Evolutionary conservation across 768 basidiomycete species (phyloP), one percentile per base, ranked within the genome.

Genomic region (Pisolithus tinctorius): DNA sequence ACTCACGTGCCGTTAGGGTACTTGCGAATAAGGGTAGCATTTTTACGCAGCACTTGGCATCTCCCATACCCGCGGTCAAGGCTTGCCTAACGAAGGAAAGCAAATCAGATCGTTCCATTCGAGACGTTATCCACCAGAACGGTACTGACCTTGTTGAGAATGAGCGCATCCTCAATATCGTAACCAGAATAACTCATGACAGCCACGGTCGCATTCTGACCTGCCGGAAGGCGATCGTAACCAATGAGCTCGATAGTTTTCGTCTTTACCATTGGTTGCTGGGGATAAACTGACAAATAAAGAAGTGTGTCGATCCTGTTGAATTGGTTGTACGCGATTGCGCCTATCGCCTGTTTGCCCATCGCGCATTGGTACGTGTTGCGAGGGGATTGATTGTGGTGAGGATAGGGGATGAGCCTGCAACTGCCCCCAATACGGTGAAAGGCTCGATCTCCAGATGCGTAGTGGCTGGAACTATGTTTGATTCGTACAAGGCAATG

Each of bases 331-430:
- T 94, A 96, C 0, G 86, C 95, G 55, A 99, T 99, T 11, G 94
- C 94, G 20, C 96, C 96, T 56, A 99, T 99, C 2, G 96, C 95
- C 74, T 99, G 96, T 74, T 99, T 99, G 49, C 96, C 95, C 95
- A 99, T 99, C 50, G 95, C 95, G 63, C 95, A 99, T 73, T 99
- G 95, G 66, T 99, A 99, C 9, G 96, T 99, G 63, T 99, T 99
- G 49, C 96, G 87, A 3, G 96, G 96, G 4, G 96, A 98, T 64
- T 99, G 96, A 63, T 99, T 99, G 68, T 99, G 96, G 65, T 99
- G 96, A 2, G 96, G 96, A 65, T 99, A 99, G 11, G 96, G 96
- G 63, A 99, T 99, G 26, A 99, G 81, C 96, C 96, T 4, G 96
- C 96, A 45, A 99, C 96, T 36, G 93, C 96, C 13, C 96, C 96